A percentile compares a stretch with the other conserved stretches of the same genome.
Evolutionary conservation across 176 grass and related monocot species (phyloP).

Genomic region (Leersia perrieri): DNA sequence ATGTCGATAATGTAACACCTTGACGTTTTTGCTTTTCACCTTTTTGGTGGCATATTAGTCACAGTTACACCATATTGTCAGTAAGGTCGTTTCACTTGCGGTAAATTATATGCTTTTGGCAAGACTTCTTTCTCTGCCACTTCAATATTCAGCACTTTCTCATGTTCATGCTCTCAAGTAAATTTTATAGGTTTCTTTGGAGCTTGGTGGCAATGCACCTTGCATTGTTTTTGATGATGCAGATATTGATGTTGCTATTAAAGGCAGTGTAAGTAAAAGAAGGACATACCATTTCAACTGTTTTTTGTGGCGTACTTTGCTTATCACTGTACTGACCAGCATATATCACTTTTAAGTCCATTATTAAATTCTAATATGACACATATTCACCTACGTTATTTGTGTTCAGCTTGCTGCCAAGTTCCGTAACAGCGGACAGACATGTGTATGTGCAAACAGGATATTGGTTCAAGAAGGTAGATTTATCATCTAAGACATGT

Average conservation of each 20-base stretch:
- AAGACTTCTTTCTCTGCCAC: background rate
- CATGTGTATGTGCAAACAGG: constrained; percentile 97
- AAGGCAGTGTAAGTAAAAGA: constrained; percentile 78
- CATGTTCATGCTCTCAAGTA: constrained; percentile 27
- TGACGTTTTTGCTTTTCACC: background rate
- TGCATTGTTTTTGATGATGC: constrained; percentile 99
- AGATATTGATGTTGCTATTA: constrained; percentile 90
- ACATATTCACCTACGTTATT: constrained; percentile 13
- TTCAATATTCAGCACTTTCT: background rate
- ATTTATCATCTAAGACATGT: constrained; percentile 14
- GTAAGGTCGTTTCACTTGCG: background rate
- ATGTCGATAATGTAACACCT: background rate
- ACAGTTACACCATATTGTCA: background rate
- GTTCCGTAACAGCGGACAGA: constrained; percentile 95
- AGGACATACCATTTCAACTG: background rate
- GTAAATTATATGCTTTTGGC: background rate
- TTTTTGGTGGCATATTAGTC: constrained; percentile 4
- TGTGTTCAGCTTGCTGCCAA: constrained; percentile 86
- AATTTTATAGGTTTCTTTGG: constrained; percentile 80
- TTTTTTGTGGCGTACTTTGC: background rate
- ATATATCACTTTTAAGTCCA: background rate
- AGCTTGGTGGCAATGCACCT: constrained; percentile 98
- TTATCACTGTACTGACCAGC: constrained; percentile 16
- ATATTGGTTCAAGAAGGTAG: constrained; percentile 98
- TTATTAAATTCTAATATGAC: constrained; percentile 13